Base-by-base conservation (phyloP, 2,329 filamentous ascomycete species). In the Exophiala viscosa region DNA sequence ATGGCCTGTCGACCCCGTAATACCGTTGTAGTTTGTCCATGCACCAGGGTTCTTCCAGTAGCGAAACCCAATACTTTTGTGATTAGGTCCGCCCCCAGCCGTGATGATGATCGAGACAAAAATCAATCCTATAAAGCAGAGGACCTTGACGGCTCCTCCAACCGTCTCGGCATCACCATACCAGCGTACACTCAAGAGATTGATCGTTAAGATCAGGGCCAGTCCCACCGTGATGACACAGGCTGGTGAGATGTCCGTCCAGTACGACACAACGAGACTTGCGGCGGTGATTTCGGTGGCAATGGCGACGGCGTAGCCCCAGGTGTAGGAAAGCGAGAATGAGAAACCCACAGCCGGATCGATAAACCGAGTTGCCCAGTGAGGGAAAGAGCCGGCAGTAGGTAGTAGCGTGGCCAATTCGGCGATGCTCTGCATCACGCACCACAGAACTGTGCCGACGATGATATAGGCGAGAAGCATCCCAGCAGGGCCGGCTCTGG, bases 121-220 rank as follows among this genome's bases (percentile, higher is more conserved):
- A 82, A 92, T 90, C 72, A 91, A 92, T 49, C 86, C 87, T 55
- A 92, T 84, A 14, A 92, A 81, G 35, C 89, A 87, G 18, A 85
- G 76, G 42, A 95, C 81, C 66, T 95, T 95, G 70, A 95, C 73
- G 45, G 89, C 81, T 43, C 86, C 84, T 64, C 91, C 90, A 56
- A 88, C 73, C 58, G 92, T 91, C 64, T 93, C 88, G 32, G 86
- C 87, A 68, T 92, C 88, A 60, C 87, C 88, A 60, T 91, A 93
- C 14, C 85, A 86, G 66, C 87, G 87, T 60, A 95, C 85, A 41
- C 88, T 88, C 64, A 89, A 90, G 55, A 92, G 69, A 65, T 95
- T 93, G 69, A 95, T 91, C 38, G 70, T 60, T 42, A 91, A 75
- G 60, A 93, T 88, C 45, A 83, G 65, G 31, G 82, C 49, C 28